phyloP scores from a whole-genome alignment of 495 filamentous ascomycete genomes.

The Podospora bellae-mahoneyi region DNA sequence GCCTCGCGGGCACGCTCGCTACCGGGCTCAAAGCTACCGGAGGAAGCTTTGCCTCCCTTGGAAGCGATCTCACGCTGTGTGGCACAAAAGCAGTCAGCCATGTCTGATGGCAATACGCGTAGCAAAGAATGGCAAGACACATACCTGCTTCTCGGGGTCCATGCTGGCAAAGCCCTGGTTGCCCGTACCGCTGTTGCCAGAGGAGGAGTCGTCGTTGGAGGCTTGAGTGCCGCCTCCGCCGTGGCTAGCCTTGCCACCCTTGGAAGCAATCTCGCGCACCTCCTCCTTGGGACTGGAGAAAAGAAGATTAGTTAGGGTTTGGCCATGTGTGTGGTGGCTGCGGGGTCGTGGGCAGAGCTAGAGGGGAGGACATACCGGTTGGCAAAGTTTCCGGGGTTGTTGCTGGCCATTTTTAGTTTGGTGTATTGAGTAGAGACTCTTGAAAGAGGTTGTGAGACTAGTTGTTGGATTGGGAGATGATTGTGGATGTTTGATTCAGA shows the following conservation, averaged over 20 bases:
- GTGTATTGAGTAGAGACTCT: background rate
- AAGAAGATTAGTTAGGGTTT: background rate
- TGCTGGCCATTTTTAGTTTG: slow-evolving; percentile 30
- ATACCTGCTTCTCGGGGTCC: slow-evolving; percentile 52
- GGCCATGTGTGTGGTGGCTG: background rate
- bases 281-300: slow-evolving; percentile 47
- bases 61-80: slow-evolving; percentile 46
- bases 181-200: slow-evolving; percentile 5
- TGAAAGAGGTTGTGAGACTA: background rate
- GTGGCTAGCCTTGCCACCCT: slow-evolving; percentile 49
- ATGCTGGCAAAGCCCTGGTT: slow-evolving; percentile 26
- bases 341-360: background rate
- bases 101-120: background rate
- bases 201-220: slow-evolving; percentile 1
- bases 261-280: slow-evolving; percentile 50
- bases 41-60: slow-evolving; percentile 51
- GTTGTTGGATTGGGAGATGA: background rate
- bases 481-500: background rate
- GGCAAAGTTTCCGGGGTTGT: slow-evolving; percentile 62
- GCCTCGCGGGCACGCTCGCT: slow-evolving; percentile 46
- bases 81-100: background rate
- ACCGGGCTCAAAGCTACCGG: slow-evolving; percentile 48
- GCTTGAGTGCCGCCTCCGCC: slow-evolving; percentile 29
- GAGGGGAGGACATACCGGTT: slow-evolving; percentile 41
- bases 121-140: slow-evolving; percentile 13